Percentiles rank a stretch among this genome's conserved stretches.
These are phyloP conservation scores for Botrytis byssoidea DNA, from an alignment of 2,329 filamentous ascomycete species.

Conservation along the genomic window DNA sequence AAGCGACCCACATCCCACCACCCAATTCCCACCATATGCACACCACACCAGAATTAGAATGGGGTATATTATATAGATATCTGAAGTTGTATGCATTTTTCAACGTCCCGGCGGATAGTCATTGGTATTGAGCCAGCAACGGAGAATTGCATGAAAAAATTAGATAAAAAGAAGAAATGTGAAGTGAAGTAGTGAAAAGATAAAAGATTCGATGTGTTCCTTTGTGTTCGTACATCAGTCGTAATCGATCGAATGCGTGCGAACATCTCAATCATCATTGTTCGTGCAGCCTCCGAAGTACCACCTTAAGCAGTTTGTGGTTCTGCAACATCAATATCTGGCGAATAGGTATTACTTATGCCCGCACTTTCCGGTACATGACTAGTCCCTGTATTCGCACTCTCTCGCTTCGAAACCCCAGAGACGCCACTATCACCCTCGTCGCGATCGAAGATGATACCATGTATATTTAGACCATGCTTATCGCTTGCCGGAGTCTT, in stretches of 20 bases:
- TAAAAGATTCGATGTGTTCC: constrained; percentile 1
- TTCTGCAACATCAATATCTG: constrained; percentile 17
- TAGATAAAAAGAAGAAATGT: not conserved
- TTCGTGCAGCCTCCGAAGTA: not conserved
- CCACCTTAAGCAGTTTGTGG: constrained; percentile 30
- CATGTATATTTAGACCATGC: constrained; percentile 38
- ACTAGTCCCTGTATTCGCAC: constrained; percentile 14
- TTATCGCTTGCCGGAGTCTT: constrained; percentile 37
- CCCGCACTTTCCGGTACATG: constrained; percentile 5
- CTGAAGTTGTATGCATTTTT: constrained; percentile 2
- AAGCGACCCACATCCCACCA: not conserved
- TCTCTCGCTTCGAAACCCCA: constrained; percentile 35
- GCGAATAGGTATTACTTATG: constrained; percentile 14
- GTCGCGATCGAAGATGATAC: constrained; percentile 38
- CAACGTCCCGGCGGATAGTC: not conserved
- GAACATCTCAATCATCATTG: not conserved
- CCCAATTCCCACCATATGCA: constrained; percentile 2
- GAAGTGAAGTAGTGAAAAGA: not conserved
- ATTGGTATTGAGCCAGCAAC: not conserved
- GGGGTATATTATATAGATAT: constrained; percentile 16
- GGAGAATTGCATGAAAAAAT: constrained; percentile 7
- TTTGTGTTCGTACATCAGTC: not conserved
- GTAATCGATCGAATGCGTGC: not conserved
- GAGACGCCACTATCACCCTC: constrained; percentile 40
- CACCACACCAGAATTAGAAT: constrained; percentile 4